Base-by-base conservation (phyloP, 2,329 filamentous ascomycete species). In the Penicillium digitatum region DNA sequence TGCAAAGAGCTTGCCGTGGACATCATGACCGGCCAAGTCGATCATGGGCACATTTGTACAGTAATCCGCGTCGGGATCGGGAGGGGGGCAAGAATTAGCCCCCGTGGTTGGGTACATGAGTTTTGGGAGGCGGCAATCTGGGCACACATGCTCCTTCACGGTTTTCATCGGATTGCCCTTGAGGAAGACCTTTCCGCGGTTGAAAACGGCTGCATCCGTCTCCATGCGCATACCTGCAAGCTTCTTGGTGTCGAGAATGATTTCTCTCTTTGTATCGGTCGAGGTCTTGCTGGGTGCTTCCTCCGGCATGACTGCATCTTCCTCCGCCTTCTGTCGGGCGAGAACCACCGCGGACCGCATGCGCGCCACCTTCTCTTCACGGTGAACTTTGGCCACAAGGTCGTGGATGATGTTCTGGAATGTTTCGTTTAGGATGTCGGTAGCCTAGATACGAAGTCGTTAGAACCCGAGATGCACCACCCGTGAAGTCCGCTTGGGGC, bases 321-420 rank as follows among this genome's bases (percentile, higher is more conserved):
- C 69, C 59, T 78, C 76, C 5, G 75, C 76, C 57, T 72, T 72
- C 55, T 78, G 75, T 57, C 74, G 68, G 35, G 75, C 72, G 39
- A 74, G 57, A 24, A 77, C 66, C 27, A 77, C 69, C 56, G 81
- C 72, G 63, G 81, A 72, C 72, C 79, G 78, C 79, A 82, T 82
- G 54, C 83, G 79, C 39, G 83, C 77, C 57, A 81, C 72, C 71
- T 85, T 85, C 68, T 86, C 83, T 54, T 81, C 76, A 58, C 81
- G 81, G 66, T 86, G 83, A 31, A 79, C 79, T 59, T 81, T 77
- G 29, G 83, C 74, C 51, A 83, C 79, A 24, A 83, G 78, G 62
- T 82, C 80, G 69, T 84, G 80, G 61, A 86, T 79, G 62, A 85
- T 82, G 63, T 81, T 84, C 63, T 82, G 77, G 40, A 86, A 74